Conservation (phyloP, 2,329 filamentous ascomycete genomes). For the Trichoderma koningii region DNA sequence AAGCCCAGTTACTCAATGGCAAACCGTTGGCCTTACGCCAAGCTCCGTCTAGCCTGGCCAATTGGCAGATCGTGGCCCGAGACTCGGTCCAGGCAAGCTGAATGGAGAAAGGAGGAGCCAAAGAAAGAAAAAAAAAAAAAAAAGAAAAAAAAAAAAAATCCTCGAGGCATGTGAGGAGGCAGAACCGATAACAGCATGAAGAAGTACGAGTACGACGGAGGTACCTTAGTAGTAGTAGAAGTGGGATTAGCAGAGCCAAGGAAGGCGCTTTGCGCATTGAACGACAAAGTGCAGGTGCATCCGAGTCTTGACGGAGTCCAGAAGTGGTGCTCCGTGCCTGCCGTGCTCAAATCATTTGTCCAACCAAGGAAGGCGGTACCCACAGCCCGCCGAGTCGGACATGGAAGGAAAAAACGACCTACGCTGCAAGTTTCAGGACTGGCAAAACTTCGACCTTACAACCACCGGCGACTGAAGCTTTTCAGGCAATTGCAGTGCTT, state of each 20-base stretch:
- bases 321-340: conserved; percentile 21
- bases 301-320: neutral
- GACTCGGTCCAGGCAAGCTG: conserved; percentile 16
- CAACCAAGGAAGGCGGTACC: conserved; percentile 21
- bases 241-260: neutral
- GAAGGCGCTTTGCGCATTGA: neutral
- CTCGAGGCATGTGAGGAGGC: conserved; percentile 19
- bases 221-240: neutral
- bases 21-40: conserved; percentile 2
- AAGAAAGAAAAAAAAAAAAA: conserved; percentile 22
- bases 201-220: neutral
- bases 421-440: conserved; percentile 14
- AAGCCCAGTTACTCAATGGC: neutral
- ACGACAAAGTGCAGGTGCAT: neutral
- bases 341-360: neutral
- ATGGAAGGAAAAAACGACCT: conserved; percentile 18
- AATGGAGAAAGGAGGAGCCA: conserved; percentile 22
- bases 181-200: conserved; percentile 17
- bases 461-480: conserved; percentile 14
- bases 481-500: neutral
- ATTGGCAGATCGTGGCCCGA: conserved; percentile 15
- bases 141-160: conserved; percentile 19
- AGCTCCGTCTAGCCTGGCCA: conserved; percentile 14
- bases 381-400: conserved; percentile 14
- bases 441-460: conserved; percentile 26